phyloP scores from a whole-genome alignment of 176 grass and related monocot species.

The Themeda triandra region DNA sequence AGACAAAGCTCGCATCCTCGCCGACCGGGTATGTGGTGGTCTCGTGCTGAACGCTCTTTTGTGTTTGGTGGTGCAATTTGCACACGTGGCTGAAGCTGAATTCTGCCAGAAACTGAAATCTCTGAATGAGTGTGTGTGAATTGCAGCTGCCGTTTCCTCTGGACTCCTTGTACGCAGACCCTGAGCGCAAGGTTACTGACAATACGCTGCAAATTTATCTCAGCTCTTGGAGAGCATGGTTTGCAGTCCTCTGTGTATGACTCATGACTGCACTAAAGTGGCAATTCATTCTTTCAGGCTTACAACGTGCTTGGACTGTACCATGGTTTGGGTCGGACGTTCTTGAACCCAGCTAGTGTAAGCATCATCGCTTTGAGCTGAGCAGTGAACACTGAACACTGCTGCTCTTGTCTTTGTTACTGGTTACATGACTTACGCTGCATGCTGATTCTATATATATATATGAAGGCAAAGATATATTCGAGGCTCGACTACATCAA shows the following conservation, averaged over 20 bases:
- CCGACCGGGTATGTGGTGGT: slow-evolving; percentile 63
- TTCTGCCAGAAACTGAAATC: not conserved
- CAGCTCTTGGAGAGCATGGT: not conserved
- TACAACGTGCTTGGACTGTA: slow-evolving; percentile 72
- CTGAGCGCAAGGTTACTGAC: slow-evolving; percentile 76
- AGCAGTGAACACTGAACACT: not conserved
- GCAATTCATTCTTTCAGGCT: slow-evolving; percentile 42
- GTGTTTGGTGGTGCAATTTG: too few species aligned
- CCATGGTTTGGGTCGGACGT: slow-evolving; percentile 66
- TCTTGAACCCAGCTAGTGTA: slow-evolving; percentile 77
- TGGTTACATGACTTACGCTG: not conserved
- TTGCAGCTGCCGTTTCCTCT: slow-evolving; percentile 75
- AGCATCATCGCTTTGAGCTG: not conserved
- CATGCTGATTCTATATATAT: not conserved
- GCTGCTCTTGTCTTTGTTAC: not conserved
- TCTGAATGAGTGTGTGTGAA: not conserved
- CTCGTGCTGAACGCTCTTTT: not conserved
- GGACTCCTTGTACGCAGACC: slow-evolving; percentile 86
- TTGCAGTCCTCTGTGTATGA: not conserved
- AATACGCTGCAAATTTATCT: not conserved
- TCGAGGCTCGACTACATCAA: slow-evolving; percentile 65
- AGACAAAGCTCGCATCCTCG: slow-evolving; percentile 79
- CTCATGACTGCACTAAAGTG: not conserved
- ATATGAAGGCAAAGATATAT: slow-evolving; percentile 47
- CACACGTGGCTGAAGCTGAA: not conserved